These are phyloP conservation scores for Fusarium vanettenii DNA, from an alignment of 2,329 filamentous ascomycete species.

Conservation along the genomic window DNA sequence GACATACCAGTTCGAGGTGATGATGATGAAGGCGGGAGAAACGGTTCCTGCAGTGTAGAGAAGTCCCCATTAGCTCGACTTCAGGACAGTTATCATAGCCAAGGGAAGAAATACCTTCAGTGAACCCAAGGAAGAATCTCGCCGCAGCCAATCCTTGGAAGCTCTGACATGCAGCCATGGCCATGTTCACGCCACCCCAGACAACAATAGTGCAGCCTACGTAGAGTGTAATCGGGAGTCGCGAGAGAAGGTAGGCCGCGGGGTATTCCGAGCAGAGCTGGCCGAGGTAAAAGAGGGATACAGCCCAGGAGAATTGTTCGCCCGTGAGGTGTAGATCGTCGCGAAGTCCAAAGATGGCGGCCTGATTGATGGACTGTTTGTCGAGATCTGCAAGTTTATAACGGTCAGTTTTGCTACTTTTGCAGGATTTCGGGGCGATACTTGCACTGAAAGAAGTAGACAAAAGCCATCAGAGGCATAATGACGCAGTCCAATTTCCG, in stretches of 20 bases:
- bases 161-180: background rate
- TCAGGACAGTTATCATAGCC: accelerated
- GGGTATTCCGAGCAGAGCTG: background rate
- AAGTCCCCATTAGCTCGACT: background rate
- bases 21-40: background rate
- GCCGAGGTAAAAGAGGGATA: background rate
- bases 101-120: background rate
- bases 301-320: background rate
- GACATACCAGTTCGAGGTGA: background rate
- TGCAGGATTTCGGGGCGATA: background rate
- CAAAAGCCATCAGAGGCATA: background rate
- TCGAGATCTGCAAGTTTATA: background rate
- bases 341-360: background rate
- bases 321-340: background rate
- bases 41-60: background rate
- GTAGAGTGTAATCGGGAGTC: background rate
- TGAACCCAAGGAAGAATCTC: background rate
- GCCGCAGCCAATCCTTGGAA: background rate
- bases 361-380: background rate
- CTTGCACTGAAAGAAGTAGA: background rate
- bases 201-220: background rate
- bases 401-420: background rate
- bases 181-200: background rate
- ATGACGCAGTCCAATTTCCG: background rate
- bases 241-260: background rate